These are phyloP conservation scores for Diplodia scrobiculata DNA, from an alignment of 2,329 filamentous ascomycete genomes.

Conservation along the genomic window DNA sequence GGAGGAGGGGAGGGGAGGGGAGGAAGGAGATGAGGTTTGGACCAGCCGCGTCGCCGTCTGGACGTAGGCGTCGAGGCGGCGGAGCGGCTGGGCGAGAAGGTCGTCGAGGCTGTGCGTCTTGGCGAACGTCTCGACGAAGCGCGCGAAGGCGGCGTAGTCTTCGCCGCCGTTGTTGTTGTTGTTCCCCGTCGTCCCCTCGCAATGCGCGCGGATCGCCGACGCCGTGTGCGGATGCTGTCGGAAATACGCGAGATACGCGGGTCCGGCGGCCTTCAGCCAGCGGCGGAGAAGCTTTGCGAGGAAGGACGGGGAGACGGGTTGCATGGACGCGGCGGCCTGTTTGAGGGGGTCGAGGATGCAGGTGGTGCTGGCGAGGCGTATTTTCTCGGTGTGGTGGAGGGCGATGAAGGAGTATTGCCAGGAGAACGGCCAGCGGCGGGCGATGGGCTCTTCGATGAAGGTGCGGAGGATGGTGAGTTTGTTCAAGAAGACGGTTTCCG, in stretches of 20 bases:
- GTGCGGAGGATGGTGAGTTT: conserved; percentile 35
- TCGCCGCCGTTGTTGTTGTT: background rate
- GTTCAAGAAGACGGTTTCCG: conserved; percentile 13
- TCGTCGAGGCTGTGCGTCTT: conserved; percentile 37
- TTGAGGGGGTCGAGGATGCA: conserved; percentile 35
- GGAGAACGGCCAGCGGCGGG: conserved; percentile 37
- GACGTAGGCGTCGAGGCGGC: conserved; percentile 36
- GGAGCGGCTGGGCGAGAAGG: conserved; percentile 35
- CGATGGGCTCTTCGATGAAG: conserved; percentile 37
- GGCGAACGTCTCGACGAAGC: conserved; percentile 33
- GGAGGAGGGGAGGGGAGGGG: conserved; percentile 28
- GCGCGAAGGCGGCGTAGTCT: conserved; percentile 34
- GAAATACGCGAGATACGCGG: conserved; percentile 36
- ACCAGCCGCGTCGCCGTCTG: conserved; percentile 30
- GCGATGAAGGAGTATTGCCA: conserved; percentile 35
- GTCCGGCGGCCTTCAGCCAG: conserved; percentile 35
- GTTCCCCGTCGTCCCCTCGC: conserved; percentile 7
- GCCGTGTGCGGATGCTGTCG: conserved; percentile 36
- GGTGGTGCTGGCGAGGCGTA: conserved; percentile 34
- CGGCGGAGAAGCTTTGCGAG: conserved; percentile 34
- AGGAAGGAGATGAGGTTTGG: conserved; percentile 1
- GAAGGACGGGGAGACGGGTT: background rate
- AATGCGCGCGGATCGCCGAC: conserved; percentile 35
- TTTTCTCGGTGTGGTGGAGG: conserved; percentile 33
- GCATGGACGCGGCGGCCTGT: conserved; percentile 30